Conservation (phyloP, 1,284 basidiomycete genomes). For the Pseudozyma sp. region DNA sequence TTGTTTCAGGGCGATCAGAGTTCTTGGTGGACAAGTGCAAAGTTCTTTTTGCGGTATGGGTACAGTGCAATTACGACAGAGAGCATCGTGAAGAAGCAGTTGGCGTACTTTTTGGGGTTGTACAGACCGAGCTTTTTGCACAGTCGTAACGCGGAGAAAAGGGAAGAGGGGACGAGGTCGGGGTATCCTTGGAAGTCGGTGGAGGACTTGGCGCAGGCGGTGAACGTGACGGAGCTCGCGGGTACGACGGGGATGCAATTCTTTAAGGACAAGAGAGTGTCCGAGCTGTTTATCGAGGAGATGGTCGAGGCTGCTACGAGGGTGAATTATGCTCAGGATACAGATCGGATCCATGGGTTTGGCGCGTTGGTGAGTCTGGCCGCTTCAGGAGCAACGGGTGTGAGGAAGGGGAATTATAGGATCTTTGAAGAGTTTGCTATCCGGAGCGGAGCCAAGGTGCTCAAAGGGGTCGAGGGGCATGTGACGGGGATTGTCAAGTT, state of each 20-base stretch:
- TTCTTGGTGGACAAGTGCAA: conserved; percentile 64
- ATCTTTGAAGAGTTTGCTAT: conserved; percentile 86
- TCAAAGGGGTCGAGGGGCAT: conserved; percentile 51
- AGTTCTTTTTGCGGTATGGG: conserved; percentile 79
- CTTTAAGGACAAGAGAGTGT: conserved; percentile 48
- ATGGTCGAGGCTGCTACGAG: conserved; percentile 84
- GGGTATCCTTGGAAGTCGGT: conserved; percentile 75
- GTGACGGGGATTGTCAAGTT: conserved; percentile 64
- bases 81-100: conserved; percentile 73
- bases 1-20: conserved; percentile 59
- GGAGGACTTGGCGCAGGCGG: conserved; percentile 72
- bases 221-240: conserved; percentile 72
- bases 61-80: conserved; percentile 75
- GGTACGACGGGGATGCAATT: conserved; percentile 63
- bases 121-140: conserved; percentile 76
- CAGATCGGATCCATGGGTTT: conserved; percentile 81
- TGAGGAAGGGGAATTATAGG: conserved; percentile 85
- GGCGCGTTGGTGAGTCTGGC: conserved; percentile 82
- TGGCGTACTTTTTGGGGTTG: conserved; percentile 72
- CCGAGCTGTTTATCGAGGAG: conserved; percentile 74
- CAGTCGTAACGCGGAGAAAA: conserved; percentile 18
- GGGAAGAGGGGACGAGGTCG: conserved; percentile 4
- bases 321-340: conserved; percentile 85
- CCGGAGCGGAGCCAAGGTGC: conserved; percentile 73
- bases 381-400: conserved; percentile 76